Evolutionary conservation across 176 grass and related monocot species (phyloP), one percentile per base, ranked within the genome.

Genomic region (Aegilops sharonensis): DNA sequence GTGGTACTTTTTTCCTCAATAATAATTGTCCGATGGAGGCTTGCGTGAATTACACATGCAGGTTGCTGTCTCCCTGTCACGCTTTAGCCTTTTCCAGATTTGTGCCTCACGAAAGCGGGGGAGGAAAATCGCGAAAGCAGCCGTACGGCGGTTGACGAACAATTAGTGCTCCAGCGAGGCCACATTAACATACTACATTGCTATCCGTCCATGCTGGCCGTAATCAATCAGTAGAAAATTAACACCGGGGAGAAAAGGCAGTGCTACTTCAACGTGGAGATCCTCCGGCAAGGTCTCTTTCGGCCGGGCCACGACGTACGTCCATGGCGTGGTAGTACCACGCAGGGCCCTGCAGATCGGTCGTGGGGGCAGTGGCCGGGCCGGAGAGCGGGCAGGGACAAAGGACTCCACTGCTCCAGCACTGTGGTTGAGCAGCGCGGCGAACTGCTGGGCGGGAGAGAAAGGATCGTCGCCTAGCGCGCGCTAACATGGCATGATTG

Each of bases 31-130:
- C 6, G 52, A 57, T 57, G 17, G 52, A 3, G 32, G 64, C 23
- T 78, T 64, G 71, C 59, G 78, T 65, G 69, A 73, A 31, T 83
- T 68, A 31, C 81, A 79, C 81, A 29, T 5, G 72, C 27, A 50
- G 47, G 85, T 84, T 87, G 76, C 76, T 63, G 81, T 87, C 77
- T 42, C 62, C 30, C 81, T 69, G 81, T 91, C 81, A 32, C 69
- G 68, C 81, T 87, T 91, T 68, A 91, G 70, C 12, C 60, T 90
- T 87, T 82, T 72, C 68, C 50, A 68, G 57, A 80, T 80, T 61
- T 87, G 81, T 75, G 68, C 66, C 61, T 80, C 61, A 87, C 81
- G 89, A 87, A 87, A 87, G 14, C 67, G 5, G 66, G 66, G 72
- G 59, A 15, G 35, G 69, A 32, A 32, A 75, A 75, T 75, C 43